phyloP scores from a whole-genome alignment of 441 rosid genomes.

The Gossypium aridum region DNA sequence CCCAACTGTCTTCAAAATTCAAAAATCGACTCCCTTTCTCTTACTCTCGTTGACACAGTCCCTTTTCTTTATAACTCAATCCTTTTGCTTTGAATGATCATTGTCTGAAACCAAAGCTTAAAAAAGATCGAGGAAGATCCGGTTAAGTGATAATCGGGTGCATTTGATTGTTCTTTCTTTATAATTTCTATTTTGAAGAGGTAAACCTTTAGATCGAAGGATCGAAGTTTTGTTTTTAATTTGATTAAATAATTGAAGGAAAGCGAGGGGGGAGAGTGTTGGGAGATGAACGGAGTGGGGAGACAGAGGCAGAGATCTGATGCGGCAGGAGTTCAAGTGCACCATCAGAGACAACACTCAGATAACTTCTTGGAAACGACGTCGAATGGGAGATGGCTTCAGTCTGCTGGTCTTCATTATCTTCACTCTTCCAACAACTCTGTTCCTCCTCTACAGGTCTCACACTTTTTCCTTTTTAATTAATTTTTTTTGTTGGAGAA shows the following conservation, averaged over 20 bases:
- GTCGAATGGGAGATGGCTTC: conserved; percentile 89
- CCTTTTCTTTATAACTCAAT: conserved; percentile 2
- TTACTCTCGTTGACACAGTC: not conserved
- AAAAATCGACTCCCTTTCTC: not conserved
- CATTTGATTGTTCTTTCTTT: not conserved
- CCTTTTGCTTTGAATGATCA: not conserved
- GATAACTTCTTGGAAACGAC: conserved; percentile 64
- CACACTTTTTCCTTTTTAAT: not conserved
- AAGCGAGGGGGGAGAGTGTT: conserved; percentile 8
- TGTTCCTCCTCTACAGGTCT: conserved; percentile 58
- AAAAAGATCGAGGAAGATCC: not conserved
- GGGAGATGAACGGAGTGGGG: conserved; percentile 63
- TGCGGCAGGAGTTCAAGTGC: conserved; percentile 64
- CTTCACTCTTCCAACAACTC: conserved; percentile 56
- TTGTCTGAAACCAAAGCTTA: conserved; percentile 3
- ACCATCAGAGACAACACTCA: conserved; percentile 87
- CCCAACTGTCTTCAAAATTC: conserved; percentile 8
- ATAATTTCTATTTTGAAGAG: not conserved
- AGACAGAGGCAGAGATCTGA: conserved; percentile 80
- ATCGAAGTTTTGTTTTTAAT: not conserved
- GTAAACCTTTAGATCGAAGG: conserved; percentile 3
- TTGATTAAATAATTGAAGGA: not conserved
- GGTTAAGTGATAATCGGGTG: not conserved
- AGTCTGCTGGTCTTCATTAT: conserved; percentile 85
- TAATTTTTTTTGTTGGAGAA: not conserved